Base-by-base conservation (phyloP, 129 eudicot genomes). In the Artemisia annua region DNA sequence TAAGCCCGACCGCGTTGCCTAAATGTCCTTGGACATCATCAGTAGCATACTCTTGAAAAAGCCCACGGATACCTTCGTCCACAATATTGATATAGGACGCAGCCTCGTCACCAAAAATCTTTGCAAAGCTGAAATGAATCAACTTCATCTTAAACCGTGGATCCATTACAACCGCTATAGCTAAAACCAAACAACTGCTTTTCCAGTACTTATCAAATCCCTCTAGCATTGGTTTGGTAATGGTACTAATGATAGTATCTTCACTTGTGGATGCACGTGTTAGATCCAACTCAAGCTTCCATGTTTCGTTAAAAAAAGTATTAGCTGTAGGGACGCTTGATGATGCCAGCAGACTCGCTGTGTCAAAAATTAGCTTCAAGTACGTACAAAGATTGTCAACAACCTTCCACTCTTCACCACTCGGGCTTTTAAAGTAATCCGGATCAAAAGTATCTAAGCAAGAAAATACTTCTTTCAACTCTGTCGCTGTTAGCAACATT, bases 271-370 rank as follows among this genome's bases (percentile, higher is more conserved):
- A 78, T 3, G 86, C 93, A 19, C 98, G 89, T 0, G 96, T 85
- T 5, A 93, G 81, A 72, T 93, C 98, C 73, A 93, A 74, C 78
- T 90, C 97, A 74, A 93, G 84, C 83, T 93, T 90, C 98, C 98
- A 93, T 3, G 11, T 11, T 39, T 35, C 9, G 10, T 7, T 7
- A 39, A 39, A 39, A 39, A 7, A 7, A 39, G 46, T 39, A 39
- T 39, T 39, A 8, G 46, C 46, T 39, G 46, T 7, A 7, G 46
- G 11, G 46, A 39, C 46, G 0, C 10, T 39, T 39, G 46, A 39
- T 7, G 46, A 39, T 39, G 46, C 46, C 46, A 39, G 10, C 46
- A 7, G 2, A 39, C 46, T 7, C 0, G 46, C 46, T 7, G 11
- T 39, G 10, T 39, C 46, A 39, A 7, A 90, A n/a, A 93, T 75